phyloP scores from a whole-genome alignment of 305 asterid genomes.

The Euphrasia arctica region DNA sequence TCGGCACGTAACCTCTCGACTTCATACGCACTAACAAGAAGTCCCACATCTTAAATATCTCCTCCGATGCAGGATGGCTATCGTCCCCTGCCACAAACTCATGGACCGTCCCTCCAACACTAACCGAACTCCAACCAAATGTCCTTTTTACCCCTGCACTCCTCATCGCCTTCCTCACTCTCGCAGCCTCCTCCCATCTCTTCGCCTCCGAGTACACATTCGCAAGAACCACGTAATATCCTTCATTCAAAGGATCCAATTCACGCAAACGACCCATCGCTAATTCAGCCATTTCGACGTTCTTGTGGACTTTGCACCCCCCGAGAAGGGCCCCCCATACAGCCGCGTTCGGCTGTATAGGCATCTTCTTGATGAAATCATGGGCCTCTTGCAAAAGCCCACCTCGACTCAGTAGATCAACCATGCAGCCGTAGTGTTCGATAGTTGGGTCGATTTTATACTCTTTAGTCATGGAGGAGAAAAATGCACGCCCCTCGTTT shows the following conservation, averaged over 20 bases:
- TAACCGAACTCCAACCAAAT: slow-evolving; percentile 50
- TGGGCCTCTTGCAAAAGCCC: slow-evolving; percentile 58
- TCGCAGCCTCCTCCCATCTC: slow-evolving; percentile 52
- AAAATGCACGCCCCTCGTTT: slow-evolving; percentile 47
- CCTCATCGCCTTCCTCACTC: slow-evolving; percentile 47
- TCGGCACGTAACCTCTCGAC: slow-evolving; percentile 49
- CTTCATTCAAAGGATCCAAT: slow-evolving; percentile 50
- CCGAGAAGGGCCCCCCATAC: slow-evolving; percentile 85
- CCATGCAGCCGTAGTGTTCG: slow-evolving; percentile 79
- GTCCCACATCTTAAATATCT: slow-evolving; percentile 40
- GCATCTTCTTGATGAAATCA: slow-evolving; percentile 47
- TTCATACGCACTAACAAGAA: slow-evolving; percentile 34
- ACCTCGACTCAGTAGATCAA: slow-evolving; percentile 63
- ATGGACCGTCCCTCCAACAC: slow-evolving; percentile 41
- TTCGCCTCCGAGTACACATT: slow-evolving; percentile 55
- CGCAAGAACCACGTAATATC: slow-evolving; percentile 52
- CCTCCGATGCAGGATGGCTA: slow-evolving; percentile 42
- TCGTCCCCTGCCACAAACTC: slow-evolving; percentile 65
- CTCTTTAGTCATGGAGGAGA: slow-evolving; percentile 47
- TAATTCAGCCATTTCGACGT: slow-evolving; percentile 55
- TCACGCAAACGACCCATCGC: slow-evolving; percentile 43
- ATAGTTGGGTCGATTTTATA: slow-evolving; percentile 44
- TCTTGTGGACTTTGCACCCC: slow-evolving; percentile 65
- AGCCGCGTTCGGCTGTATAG: slow-evolving; percentile 52
- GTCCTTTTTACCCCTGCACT: slow-evolving; percentile 48